Evolutionary conservation across 768 basidiomycete genomes (phyloP).

Genomic region (Termitomyces sp.): DNA sequence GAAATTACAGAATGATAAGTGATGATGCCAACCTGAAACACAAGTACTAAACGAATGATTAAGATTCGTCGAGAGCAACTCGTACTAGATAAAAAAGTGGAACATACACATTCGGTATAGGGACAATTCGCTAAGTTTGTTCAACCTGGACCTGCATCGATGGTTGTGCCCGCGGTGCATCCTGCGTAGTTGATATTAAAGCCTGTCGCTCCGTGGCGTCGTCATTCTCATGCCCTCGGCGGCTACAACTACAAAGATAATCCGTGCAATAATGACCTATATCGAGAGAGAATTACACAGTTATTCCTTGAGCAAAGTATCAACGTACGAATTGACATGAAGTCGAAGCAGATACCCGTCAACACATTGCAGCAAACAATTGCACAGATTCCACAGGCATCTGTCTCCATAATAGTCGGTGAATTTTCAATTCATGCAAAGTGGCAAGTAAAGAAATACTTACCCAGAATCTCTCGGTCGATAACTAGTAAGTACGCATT

Average conservation of each 20-base stretch:
- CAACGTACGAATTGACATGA: slow-evolving; percentile 32
- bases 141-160: slow-evolving; percentile 24
- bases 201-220: slow-evolving; percentile 24
- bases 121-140: neutral
- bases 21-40: too few relatives aligned
- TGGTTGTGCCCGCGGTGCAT: slow-evolving; percentile 23
- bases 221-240: slow-evolving; percentile 8
- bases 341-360: slow-evolving; percentile 36
- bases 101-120: neutral
- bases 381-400: slow-evolving; percentile 23
- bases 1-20: neutral
- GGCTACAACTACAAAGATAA: slow-evolving; percentile 22
- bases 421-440: neutral
- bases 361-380: slow-evolving; percentile 31
- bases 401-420: slow-evolving; percentile 23
- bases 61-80: too few relatives aligned
- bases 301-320: neutral
- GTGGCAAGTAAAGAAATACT: too few relatives aligned
- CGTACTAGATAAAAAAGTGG: neutral
- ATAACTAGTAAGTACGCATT: too few relatives aligned
- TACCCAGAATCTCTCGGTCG: too few relatives aligned
- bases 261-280: slow-evolving; percentile 36
- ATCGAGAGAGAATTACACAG: neutral
- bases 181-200: slow-evolving; percentile 21
- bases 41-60: too few relatives aligned